phyloP scores from a whole-genome alignment of 805 yeast species.

The Cyberlindnera xylosilytica region DNA sequence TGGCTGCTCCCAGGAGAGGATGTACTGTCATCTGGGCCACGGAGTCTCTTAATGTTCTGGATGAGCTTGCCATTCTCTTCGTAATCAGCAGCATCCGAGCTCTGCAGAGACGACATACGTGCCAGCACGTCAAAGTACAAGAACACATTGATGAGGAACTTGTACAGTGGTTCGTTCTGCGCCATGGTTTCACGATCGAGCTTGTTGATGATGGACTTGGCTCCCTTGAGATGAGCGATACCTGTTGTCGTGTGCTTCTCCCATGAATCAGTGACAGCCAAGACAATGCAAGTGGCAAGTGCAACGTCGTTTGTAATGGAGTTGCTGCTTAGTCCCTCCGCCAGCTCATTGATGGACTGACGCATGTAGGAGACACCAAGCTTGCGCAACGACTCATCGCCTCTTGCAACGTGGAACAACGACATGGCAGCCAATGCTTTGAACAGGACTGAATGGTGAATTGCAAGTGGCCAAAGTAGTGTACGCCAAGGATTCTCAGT shows the following conservation, averaged over 20 bases:
- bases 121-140: conserved; percentile 66
- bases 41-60: conserved; percentile 12
- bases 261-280: conserved; percentile 69
- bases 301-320: conserved; percentile 62
- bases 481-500: conserved; percentile 68
- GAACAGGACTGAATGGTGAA: conserved; percentile 52
- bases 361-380: conserved; percentile 59
- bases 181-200: conserved; percentile 20
- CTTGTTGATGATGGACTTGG: conserved; percentile 55
- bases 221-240: conserved; percentile 66
- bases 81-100: conserved; percentile 32
- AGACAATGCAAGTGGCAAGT: conserved; percentile 57
- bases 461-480: conserved; percentile 52
- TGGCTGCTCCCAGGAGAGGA: conserved; percentile 1
- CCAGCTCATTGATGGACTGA: conserved; percentile 54
- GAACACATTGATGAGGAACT: conserved; percentile 45
- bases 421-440: conserved; percentile 69
- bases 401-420: conserved; percentile 52
- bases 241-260: conserved; percentile 65
- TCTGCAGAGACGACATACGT: conserved; percentile 54
- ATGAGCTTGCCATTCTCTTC: conserved; percentile 17
- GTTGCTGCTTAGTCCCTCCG: conserved; percentile 47
- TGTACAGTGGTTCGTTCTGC: conserved; percentile 18
- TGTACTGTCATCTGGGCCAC: conserved; percentile 2
- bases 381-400: conserved; percentile 41